A percentile compares a stretch with the other conserved stretches of the same genome.
These are phyloP conservation scores for Anacardium occidentale DNA, from an alignment of 345 rosid genomes.

Conservation along the genomic window DNA sequence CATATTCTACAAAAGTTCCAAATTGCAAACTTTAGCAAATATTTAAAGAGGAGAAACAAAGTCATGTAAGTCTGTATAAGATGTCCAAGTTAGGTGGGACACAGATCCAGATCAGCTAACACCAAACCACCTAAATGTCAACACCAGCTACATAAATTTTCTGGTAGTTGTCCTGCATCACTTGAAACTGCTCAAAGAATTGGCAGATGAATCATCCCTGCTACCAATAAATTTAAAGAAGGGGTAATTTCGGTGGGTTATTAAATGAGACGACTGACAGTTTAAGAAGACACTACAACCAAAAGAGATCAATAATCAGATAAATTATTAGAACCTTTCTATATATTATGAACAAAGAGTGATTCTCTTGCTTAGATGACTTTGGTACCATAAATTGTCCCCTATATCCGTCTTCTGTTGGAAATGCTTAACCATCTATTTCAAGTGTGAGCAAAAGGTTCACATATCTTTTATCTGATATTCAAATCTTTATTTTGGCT, in stretches of 20 bases:
- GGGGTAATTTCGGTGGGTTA: neutral
- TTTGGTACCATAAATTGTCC: neutral
- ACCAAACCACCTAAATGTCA: neutral
- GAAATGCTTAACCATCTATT: neutral
- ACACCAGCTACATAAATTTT: neutral
- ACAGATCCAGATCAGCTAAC: neutral
- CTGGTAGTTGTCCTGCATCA: neutral
- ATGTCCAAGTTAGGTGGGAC: conserved; percentile 1
- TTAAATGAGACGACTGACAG: neutral
- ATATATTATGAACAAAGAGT: neutral
- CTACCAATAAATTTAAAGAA: neutral
- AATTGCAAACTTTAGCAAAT: neutral
- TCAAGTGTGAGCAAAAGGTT: neutral
- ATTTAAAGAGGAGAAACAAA: neutral
- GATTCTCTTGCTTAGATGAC: neutral
- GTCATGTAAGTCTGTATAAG: neutral
- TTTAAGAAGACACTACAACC: neutral
- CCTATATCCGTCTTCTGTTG: neutral
- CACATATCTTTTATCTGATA: neutral
- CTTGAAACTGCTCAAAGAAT: neutral
- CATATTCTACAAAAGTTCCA: conserved; percentile 3
- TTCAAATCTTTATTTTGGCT: neutral
- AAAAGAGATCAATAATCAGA: conserved; percentile 1
- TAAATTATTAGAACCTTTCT: neutral
- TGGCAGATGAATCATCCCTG: neutral